phyloP scores from a whole-genome alignment of 192 early-diverging fungal genomes.

The Podila clonocystis region DNA sequence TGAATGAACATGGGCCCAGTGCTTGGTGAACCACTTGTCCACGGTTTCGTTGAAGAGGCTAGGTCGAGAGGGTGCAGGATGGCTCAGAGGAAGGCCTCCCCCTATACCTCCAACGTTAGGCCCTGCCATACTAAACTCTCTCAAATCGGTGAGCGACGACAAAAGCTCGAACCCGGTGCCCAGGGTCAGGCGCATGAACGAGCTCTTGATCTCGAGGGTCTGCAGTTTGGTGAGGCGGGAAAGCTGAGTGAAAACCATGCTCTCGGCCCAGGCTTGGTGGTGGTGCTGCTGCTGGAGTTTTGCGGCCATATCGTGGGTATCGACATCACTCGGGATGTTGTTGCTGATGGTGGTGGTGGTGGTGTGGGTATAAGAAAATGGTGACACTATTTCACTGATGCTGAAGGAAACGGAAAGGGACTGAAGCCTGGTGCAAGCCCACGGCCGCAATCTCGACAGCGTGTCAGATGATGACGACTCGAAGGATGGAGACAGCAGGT shows the following conservation, averaged over 20 bases:
- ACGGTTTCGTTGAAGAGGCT: neutral
- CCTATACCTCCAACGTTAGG: neutral
- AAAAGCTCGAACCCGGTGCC: conserved; percentile 11
- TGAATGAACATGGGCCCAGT: conserved; percentile 1
- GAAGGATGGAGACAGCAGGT: neutral
- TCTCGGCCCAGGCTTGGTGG: conserved; percentile 5
- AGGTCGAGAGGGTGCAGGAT: neutral
- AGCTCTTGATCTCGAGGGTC: conserved; percentile 8
- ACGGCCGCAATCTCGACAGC: neutral
- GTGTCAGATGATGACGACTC: neutral
- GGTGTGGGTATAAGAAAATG: too few relatives aligned
- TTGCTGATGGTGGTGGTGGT: neutral
- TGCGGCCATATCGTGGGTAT: too few relatives aligned
- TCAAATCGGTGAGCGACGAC: neutral
- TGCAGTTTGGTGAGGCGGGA: neutral
- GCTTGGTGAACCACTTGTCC: conserved; percentile 4
- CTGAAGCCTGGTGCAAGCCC: too few relatives aligned
- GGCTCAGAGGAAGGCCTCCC: too few relatives aligned
- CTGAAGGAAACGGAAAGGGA: too few relatives aligned
- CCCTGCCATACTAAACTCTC: conserved; percentile 11
- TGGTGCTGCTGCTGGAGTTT: neutral
- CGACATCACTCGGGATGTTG: neutral
- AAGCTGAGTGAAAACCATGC: conserved; percentile 4
- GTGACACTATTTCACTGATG: too few relatives aligned
- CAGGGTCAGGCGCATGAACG: conserved; percentile 6